Conservation (phyloP, 164 flowering plant species). For the Liquidambar formosana region DNA sequence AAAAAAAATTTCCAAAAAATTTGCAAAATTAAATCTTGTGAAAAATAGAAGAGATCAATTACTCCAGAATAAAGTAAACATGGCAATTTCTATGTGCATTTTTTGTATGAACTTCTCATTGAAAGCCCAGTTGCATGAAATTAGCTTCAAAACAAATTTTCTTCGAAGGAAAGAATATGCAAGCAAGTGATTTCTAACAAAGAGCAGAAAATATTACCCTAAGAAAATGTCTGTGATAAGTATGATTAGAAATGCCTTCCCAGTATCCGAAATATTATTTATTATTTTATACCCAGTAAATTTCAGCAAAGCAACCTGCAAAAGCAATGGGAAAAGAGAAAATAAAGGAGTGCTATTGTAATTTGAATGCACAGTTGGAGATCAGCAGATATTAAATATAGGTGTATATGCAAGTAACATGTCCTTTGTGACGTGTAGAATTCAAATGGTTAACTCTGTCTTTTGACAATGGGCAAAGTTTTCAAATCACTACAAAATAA, state of each 20-base stretch:
- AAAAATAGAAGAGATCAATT: too few species aligned
- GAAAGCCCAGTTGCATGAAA: too few species aligned
- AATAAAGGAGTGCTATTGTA: background rate
- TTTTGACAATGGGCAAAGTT: background rate
- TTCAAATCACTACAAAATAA: background rate
- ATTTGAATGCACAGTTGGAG: background rate
- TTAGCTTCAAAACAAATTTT: too few species aligned
- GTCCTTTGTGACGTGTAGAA: background rate
- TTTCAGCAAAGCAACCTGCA: conserved; percentile 97
- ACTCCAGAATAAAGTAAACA: too few species aligned
- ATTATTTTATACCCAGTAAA: conserved; percentile 91
- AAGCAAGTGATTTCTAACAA: background rate
- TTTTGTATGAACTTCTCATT: too few species aligned
- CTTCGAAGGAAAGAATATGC: too few species aligned
- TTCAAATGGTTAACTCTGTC: background rate
- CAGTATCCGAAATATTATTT: conserved; percentile 83
- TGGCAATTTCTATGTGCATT: too few species aligned
- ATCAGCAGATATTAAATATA: background rate
- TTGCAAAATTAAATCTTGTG: too few species aligned
- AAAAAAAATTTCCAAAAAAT: too few species aligned
- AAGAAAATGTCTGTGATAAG: conserved; percentile 89
- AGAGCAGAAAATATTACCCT: conserved; percentile 55
- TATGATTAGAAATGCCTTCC: conserved; percentile 94
- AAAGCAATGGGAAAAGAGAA: conserved; percentile 9
- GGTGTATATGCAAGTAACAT: background rate